These are phyloP conservation scores for Clitoria ternatea DNA, from an alignment of 306 rosid species.

Conservation along the genomic window DNA sequence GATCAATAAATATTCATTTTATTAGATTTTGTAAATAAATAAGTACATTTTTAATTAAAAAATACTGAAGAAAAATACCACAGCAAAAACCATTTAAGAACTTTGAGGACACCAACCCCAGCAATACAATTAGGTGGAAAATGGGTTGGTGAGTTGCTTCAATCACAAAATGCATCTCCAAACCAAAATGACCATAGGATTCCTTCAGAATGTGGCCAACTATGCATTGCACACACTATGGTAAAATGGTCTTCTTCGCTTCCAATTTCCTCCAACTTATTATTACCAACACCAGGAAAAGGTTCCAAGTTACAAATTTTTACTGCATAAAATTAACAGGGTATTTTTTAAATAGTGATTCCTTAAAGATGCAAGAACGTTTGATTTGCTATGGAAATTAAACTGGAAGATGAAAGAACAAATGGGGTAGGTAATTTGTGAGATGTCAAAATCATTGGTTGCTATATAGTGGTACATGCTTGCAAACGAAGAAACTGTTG, in stretches of 20 bases:
- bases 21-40: too few species aligned
- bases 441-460: slow-evolving; percentile 24
- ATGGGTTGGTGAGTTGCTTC: slow-evolving; percentile 45
- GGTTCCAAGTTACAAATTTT: background rate
- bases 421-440: slow-evolving; percentile 23
- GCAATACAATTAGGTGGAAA: slow-evolving; percentile 30
- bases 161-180: slow-evolving; percentile 20
- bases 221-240: background rate
- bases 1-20: too few species aligned
- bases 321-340: background rate
- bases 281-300: background rate
- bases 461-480: slow-evolving; percentile 15
- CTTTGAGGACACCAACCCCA: slow-evolving; percentile 10
- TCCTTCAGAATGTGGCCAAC: slow-evolving; percentile 40
- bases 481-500: slow-evolving; percentile 20
- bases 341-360: background rate
- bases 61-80: too few species aligned
- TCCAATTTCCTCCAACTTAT: slow-evolving; percentile 17
- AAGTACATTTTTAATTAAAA: too few species aligned
- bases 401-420: background rate
- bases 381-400: background rate
- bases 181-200: slow-evolving; percentile 10
- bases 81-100: background rate
- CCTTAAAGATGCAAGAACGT: background rate
- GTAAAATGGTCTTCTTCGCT: background rate